Percentiles rank a stretch among this genome's conserved stretches.
Conservation (phyloP, 306 rosid species). For the cucumber (Cucumis sativus) region Cucumber_9930_V3 NC_026661.2:7910501-7911000, state of each 20-base stretch:
- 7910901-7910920: conserved; percentile 34
- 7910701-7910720: no score
- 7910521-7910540: no score
- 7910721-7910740: not conserved
- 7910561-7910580: not conserved
- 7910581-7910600: not conserved
- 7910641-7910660: not conserved
- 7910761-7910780: not conserved
- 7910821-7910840: not conserved
- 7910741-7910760: not conserved
- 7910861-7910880: conserved; percentile 4
- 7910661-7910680: not conserved
- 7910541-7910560: no score
- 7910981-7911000: no score
- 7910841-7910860: not conserved
- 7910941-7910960: conserved; percentile 65
- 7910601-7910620: not conserved
- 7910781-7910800: not conserved
- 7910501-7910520: no score
- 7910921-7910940: conserved; percentile 68
- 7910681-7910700: no score
- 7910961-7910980: conserved; percentile 35
- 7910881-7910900: conserved; percentile 13
- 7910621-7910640: not conserved
- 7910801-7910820: not conserved